Evolutionary conservation across 768 basidiomycete species (phyloP), one percentile per base, ranked within the genome.

Genomic region (Phanerochaete sordida): DNA sequence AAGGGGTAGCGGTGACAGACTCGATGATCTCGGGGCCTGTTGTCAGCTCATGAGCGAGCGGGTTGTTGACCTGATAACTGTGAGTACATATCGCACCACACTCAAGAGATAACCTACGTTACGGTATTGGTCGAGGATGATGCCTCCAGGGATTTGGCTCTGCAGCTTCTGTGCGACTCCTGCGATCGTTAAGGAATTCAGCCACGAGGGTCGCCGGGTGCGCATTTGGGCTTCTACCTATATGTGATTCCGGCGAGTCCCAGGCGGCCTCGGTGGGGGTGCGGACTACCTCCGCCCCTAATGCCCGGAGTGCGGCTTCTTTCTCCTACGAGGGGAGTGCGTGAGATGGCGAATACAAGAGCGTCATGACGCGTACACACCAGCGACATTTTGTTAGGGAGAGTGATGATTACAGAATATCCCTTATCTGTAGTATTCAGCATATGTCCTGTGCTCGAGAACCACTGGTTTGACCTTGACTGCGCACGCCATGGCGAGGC

Each of bases 321-420:
- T 99, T 99, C 76, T 99, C 96, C 83, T 87, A 60, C 45, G 12
- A 39, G 15, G 21, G 27, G 31, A 28, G 23, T 13, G 23, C 39
- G 13, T 37, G 15, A 46, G 12, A 33, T 27, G 26, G 26, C 27
- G 33, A 39, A 55, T n/a, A 45, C 31, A 4, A 47, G 21, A 50
- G n/a, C 2, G 13, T 33, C 3, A 51, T 19, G 7, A 28, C 15
- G 21, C 33, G 24, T 62, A 68, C 83, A 52, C 65, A 87, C 87
- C 58, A 86, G 73, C 4, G 92, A 94, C 96, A 98, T 98, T 78
- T 98, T 98, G 71, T 93, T 87, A 37, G 95, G 95, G 73, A 97
- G 77, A 64, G 88, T 89, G 73, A 93, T 93, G 69, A 94, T 90
- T 62, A 92, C 87, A 39, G 90, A 84, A 84, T 93, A 93, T 77